Conservation (phyloP, 2,329 filamentous ascomycete species). For the Rhynchosporium graminicola region DNA sequence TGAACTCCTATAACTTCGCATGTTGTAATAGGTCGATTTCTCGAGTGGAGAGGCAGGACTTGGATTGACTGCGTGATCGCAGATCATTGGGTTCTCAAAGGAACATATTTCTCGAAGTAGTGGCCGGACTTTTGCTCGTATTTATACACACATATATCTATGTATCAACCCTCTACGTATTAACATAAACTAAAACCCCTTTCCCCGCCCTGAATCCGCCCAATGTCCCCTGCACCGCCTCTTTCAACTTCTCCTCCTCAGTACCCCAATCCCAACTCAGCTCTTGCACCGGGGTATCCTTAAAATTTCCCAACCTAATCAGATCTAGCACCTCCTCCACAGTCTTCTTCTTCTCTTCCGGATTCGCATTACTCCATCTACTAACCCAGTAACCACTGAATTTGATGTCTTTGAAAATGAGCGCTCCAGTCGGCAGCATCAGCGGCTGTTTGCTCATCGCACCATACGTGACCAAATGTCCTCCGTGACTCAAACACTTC, state of each 20-base stretch:
- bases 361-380: conserved; percentile 78
- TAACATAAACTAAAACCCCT: conserved; percentile 81
- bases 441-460: conserved; percentile 92
- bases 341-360: conserved; percentile 72
- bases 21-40: too few species aligned
- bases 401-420: conserved; percentile 91
- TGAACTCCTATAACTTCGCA: too few species aligned
- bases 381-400: conserved; percentile 97
- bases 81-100: too few species aligned
- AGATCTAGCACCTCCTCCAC: conserved; percentile 82
- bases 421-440: conserved; percentile 73
- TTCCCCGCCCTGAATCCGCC: conserved; percentile 86
- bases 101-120: too few species aligned
- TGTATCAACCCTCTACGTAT: conserved; percentile 42
- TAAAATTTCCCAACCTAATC: conserved; percentile 74
- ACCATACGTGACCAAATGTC: conserved; percentile 87
- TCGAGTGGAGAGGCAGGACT: too few species aligned
- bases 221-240: conserved; percentile 79
- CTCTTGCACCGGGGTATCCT: conserved; percentile 79
- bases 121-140: too few species aligned
- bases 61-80: too few species aligned
- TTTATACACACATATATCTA: neutral
- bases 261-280: conserved; percentile 84
- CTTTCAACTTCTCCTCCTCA: conserved; percentile 64
- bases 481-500: conserved; percentile 67